Evolutionary conservation across 768 basidiomycete species (phyloP).

Genomic region (Lanmaoa rubissima): DNA sequence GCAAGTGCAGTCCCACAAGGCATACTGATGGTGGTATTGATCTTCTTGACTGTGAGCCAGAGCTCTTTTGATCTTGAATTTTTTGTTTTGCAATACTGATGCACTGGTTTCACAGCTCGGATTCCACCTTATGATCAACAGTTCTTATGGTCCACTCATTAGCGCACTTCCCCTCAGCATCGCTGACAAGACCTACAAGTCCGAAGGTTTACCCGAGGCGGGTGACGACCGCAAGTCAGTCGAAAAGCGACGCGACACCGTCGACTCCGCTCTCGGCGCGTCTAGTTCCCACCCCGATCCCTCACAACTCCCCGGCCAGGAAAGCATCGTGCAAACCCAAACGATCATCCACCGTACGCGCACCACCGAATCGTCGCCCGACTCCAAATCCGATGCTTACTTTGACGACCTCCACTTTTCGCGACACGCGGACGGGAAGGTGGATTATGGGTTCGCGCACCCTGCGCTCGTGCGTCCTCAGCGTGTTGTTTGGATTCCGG

Average conservation of each 20-base stretch:
- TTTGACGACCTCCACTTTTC: slow-evolving; percentile 25
- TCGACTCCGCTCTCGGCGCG: slow-evolving; percentile 3
- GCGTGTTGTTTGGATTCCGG: slow-evolving; percentile 81
- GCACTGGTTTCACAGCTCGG: slow-evolving; percentile 40
- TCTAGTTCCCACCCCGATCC: slow-evolving; percentile 10
- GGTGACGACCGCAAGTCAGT: slow-evolving; percentile 5
- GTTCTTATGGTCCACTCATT: slow-evolving; percentile 79
- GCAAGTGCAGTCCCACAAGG: slow-evolving; percentile 70
- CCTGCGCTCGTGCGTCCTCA: slow-evolving; percentile 77
- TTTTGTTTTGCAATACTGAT: background rate
- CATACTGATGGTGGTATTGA: slow-evolving; percentile 80
- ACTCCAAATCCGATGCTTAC: slow-evolving; percentile 2
- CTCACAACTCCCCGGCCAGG: background rate
- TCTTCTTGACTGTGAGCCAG: slow-evolving; percentile 69
- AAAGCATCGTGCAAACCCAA: background rate
- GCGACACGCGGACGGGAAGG: slow-evolving; percentile 23
- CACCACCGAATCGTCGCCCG: slow-evolving; percentile 1
- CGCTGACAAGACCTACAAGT: slow-evolving; percentile 61
- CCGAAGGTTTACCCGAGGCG: slow-evolving; percentile 5
- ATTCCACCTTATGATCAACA: slow-evolving; percentile 70
- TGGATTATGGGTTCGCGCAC: slow-evolving; percentile 77
- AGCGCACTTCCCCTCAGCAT: slow-evolving; percentile 74
- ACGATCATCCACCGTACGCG: background rate
- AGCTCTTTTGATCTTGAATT: no score
- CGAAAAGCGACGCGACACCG: slow-evolving; percentile 15